Base-by-base conservation (phyloP, 2,329 filamentous ascomycete species). In the Chrysoporthe austroafricana region DNA sequence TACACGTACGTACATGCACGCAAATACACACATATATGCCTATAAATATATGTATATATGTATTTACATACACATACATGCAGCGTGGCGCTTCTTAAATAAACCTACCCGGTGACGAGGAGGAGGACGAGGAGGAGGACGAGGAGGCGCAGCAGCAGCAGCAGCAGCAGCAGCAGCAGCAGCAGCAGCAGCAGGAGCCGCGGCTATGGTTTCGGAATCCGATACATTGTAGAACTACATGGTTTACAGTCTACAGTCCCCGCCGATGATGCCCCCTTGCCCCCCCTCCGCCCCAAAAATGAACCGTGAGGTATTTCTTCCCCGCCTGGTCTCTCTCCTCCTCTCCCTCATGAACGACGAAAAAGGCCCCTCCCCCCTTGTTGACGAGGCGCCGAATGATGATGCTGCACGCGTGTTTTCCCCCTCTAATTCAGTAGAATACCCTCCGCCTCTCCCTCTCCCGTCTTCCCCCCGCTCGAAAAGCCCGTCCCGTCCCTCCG, bases 211-310 rank as follows among this genome's bases (percentile, higher is more conserved):
- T 21, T 64, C 16, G 1, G 46, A 64, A 21, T 4, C 32, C 32
- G 46, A 64, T 59, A 54, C 63, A 26, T 64, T 64, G 63, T 64
- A 64, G 63, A 64, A 48, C 32, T 46, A 64, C 32, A 64, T 64
- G 44, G 26, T 64, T 36, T 64, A 64, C 63, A 64, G 63, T 64
- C 63, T 64, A 64, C 63, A 50, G 9, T 4, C 52, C 18, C 44
- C 42, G 13, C n/a, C 39, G 57, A 21, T 34, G 2, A 4, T 36
- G 34, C 21, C 14, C 16, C 42, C 36, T 21, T 48, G 11, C 1
- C 36, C 8, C 4, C 52, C 39, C 39, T 8, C 39, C 13, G 42
- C 43, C 4, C 18, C 21, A n/a, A 36, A 21, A 57, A 32, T 34
- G 54, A 58, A 46, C 59, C 59, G 43, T 64, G 52, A 64, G 63